Percentiles rank a stretch among this genome's conserved stretches.
phyloP scores from a whole-genome alignment of 306 rosid species.

The Bauhinia variegata region DNA sequence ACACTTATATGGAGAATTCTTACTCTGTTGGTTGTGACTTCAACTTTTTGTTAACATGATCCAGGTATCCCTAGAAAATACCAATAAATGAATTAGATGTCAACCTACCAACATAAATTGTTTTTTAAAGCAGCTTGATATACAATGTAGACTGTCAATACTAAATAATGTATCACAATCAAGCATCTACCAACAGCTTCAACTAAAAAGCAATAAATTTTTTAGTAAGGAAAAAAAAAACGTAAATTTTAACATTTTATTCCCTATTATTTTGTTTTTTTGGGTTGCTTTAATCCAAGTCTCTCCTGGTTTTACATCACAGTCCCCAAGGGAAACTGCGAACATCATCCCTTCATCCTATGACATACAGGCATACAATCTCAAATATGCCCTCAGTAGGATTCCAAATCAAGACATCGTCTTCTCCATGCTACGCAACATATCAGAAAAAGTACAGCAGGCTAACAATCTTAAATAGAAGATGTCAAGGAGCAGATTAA shows the following conservation, averaged over 20 bases:
- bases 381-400: not conserved
- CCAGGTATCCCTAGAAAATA: conserved; percentile 74
- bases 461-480: not conserved
- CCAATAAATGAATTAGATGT: conserved; percentile 14
- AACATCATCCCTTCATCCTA: too few relatives aligned
- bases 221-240: too few relatives aligned
- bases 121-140: not conserved
- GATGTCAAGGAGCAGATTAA: conserved; percentile 17
- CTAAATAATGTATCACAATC: too few relatives aligned
- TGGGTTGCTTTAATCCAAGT: too few relatives aligned
- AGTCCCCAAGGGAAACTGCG: too few relatives aligned
- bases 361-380: too few relatives aligned
- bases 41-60: conserved; percentile 64
- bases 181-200: too few relatives aligned
- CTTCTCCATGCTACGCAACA: conserved; percentile 18
- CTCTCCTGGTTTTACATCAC: too few relatives aligned
- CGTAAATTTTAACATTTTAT: too few relatives aligned
- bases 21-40: conserved; percentile 32
- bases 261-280: too few relatives aligned
- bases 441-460: not conserved
- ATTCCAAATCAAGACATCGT: conserved; percentile 12
- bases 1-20: conserved; percentile 32
- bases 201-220: too few relatives aligned
- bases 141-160: not conserved
- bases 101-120: not conserved